A percentile compares a stretch with the other conserved stretches of the same genome.
Conservation (phyloP, 2,329 filamentous ascomycete species). For the Berkeleyomyces basicola region DNA sequence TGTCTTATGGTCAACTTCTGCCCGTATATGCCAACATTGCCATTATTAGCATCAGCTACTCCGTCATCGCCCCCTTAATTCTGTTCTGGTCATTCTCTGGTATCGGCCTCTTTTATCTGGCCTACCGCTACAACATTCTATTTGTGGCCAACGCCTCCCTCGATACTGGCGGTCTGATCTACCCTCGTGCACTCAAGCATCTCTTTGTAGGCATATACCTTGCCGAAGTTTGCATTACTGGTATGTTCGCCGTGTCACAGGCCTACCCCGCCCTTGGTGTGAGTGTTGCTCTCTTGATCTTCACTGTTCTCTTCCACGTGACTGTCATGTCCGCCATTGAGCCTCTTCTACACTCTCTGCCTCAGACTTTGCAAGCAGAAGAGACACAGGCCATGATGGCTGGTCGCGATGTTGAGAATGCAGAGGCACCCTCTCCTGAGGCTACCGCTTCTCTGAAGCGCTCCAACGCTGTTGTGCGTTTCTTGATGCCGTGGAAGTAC, state of each 20-base stretch:
- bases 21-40: slow-evolving; percentile 60
- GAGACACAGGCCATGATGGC: slow-evolving; percentile 26
- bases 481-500: slow-evolving; percentile 60
- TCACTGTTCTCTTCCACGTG: slow-evolving; percentile 61
- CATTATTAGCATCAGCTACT: slow-evolving; percentile 62
- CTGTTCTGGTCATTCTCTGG: slow-evolving; percentile 65
- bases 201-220: slow-evolving; percentile 69
- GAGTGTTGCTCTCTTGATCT: slow-evolving; percentile 59
- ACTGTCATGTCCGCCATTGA: slow-evolving; percentile 52
- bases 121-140: slow-evolving; percentile 74
- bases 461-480: slow-evolving; percentile 12
- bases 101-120: slow-evolving; percentile 63
- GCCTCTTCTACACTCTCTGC: slow-evolving; percentile 56
- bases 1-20: slow-evolving; percentile 64
- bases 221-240: slow-evolving; percentile 61
- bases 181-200: slow-evolving; percentile 77
- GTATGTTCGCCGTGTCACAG: slow-evolving; percentile 56
- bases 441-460: neutral
- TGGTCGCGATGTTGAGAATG: neutral
- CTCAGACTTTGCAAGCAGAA: slow-evolving; percentile 38
- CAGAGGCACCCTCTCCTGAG: slow-evolving; percentile 18
- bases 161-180: slow-evolving; percentile 78
- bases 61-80: slow-evolving; percentile 69
- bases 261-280: slow-evolving; percentile 55
- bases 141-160: slow-evolving; percentile 65